These are phyloP conservation scores for Kitagawia praeruptora DNA, from an alignment of 129 eudicot species.

Conservation along the genomic window DNA sequence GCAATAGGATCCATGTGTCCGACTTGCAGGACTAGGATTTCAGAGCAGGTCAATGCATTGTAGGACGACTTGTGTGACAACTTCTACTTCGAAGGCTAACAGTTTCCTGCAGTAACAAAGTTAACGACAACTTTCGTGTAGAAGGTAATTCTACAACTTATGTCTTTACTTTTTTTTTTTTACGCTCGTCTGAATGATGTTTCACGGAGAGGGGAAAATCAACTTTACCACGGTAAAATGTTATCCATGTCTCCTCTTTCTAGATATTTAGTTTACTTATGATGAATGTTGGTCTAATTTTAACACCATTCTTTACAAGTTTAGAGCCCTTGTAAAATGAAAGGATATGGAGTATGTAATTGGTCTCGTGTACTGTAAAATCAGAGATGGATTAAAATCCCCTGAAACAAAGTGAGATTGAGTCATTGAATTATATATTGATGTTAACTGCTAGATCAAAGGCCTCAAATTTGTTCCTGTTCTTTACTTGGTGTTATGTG, in stretches of 20 bases:
- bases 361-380: not conserved
- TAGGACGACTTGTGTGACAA: conserved; percentile 17
- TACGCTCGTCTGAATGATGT: not conserved
- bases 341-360: not conserved
- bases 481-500: not conserved
- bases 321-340: not conserved
- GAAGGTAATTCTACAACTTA: not conserved
- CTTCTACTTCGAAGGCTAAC: not conserved
- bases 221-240: not conserved
- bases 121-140: not conserved
- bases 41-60: conserved; percentile 47
- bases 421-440: not conserved
- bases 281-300: not conserved
- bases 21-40: conserved; percentile 54
- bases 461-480: not conserved
- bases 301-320: not conserved
- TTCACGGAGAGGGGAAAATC: not conserved
- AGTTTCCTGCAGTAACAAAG: not conserved
- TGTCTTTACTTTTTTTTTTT: not conserved
- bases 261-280: not conserved
- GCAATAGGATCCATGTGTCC: conserved; percentile 69
- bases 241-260: not conserved
- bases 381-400: not conserved
- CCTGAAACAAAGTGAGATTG: not conserved
- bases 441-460: not conserved